phyloP scores from a whole-genome alignment of 78 protist genomes.

The Dictyostelium brefeldianum region DNA sequence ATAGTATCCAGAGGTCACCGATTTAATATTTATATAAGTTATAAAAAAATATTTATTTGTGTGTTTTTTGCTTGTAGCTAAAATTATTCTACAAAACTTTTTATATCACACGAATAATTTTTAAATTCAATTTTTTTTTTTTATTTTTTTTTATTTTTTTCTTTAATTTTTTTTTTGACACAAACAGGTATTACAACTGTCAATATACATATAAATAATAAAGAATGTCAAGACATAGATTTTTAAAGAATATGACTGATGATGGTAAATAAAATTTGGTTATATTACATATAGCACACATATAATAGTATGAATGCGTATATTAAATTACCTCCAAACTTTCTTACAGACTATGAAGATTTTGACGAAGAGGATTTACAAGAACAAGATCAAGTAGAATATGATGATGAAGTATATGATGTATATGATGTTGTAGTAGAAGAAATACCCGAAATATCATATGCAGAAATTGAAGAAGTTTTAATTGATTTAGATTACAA shows the following conservation, averaged over 20 bases:
- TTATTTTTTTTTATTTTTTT: slow-evolving; percentile 19
- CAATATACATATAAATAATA: neutral
- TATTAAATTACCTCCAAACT: no score
- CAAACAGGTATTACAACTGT: no score
- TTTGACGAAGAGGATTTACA: slow-evolving; percentile 15
- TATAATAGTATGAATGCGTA: no score
- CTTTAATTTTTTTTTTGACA: neutral
- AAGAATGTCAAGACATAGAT: slow-evolving; percentile 76
- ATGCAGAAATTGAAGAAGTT: slow-evolving; percentile 52
- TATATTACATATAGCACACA: no score
- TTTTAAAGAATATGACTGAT: slow-evolving; percentile 60
- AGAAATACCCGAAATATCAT: slow-evolving; percentile 8
- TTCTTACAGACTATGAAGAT: slow-evolving; percentile 42
- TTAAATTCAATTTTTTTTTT: neutral
- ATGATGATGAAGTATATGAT: slow-evolving; percentile 57
- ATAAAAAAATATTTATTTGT: no score
- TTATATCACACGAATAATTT: no score
- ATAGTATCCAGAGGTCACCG: no score
- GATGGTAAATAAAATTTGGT: slow-evolving; percentile 6
- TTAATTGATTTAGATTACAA: slow-evolving; percentile 46
- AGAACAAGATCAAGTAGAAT: neutral
- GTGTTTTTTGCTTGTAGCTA: no score
- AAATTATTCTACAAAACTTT: no score
- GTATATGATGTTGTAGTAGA: slow-evolving; percentile 58
- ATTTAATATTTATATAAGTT: no score